Percentiles rank a stretch among this genome's conserved stretches.
phyloP scores from a whole-genome alignment of 1,284 basidiomycete species.

The Volvariella surrecta region DNA sequence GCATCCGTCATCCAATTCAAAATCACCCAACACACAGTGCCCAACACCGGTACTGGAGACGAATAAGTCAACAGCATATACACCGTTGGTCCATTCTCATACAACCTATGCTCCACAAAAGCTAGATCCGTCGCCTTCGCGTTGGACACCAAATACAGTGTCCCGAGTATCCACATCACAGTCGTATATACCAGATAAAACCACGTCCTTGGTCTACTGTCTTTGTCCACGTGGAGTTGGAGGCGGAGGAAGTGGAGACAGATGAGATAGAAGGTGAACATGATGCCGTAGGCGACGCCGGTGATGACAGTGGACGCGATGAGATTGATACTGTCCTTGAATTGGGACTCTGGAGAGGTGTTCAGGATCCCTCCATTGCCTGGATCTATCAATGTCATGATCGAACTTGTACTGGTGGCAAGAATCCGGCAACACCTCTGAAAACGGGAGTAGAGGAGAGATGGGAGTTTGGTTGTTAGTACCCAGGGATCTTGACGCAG shows the following conservation, averaged over 20 bases:
- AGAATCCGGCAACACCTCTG: no score
- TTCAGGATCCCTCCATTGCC: background rate
- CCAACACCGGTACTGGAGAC: background rate
- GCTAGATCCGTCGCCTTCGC: conserved; percentile 29
- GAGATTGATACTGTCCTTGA: background rate
- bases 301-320: conserved; percentile 15
- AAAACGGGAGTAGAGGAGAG: no score
- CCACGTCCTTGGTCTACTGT: conserved; percentile 16
- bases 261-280: conserved; percentile 18
- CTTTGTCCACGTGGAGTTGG: conserved; percentile 16
- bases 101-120: conserved; percentile 37
- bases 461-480: no score
- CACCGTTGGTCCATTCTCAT: conserved; percentile 29
- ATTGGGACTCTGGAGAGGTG: background rate
- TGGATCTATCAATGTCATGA: background rate
- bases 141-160: conserved; percentile 28
- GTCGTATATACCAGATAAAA: conserved; percentile 30
- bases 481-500: no score
- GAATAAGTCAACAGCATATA: conserved; percentile 23
- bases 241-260: conserved; percentile 32
- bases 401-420: no score
- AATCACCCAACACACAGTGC: background rate
- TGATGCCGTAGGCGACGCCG: conserved; percentile 23
- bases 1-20: background rate
- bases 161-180: conserved; percentile 28